Evolutionary conservation across 2,329 filamentous ascomycete genomes (phyloP).

Genomic region (Monilinia vaccinii-corymbosi): DNA sequence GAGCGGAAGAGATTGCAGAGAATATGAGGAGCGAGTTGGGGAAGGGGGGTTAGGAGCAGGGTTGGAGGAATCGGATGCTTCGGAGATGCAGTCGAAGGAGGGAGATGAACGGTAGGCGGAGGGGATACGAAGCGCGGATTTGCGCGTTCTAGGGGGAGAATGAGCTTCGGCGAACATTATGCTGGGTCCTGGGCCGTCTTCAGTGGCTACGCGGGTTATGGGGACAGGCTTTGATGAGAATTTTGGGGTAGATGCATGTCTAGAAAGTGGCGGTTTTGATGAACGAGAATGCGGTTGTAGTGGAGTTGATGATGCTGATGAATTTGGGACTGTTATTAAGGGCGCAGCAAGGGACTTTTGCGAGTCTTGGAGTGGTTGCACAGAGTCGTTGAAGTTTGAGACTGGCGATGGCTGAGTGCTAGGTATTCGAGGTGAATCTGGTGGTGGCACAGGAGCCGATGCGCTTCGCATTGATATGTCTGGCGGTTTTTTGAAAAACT

Average conservation of each 20-base stretch:
- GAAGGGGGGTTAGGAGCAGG: conserved; percentile 33
- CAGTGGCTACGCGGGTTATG: conserved; percentile 40
- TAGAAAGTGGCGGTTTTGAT: conserved; percentile 32
- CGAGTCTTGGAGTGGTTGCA: conserved; percentile 51
- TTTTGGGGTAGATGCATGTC: conserved; percentile 28
- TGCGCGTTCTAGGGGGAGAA: conserved; percentile 18
- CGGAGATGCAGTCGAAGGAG: conserved; percentile 40
- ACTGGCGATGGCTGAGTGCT: conserved; percentile 12
- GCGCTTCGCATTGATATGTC: neutral
- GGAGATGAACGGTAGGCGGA: conserved; percentile 18
- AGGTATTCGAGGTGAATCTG: conserved; percentile 3
- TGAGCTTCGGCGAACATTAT: conserved; percentile 50
- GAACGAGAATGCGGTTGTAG: conserved; percentile 47
- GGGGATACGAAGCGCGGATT: conserved; percentile 22
- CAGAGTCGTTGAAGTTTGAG: conserved; percentile 15
- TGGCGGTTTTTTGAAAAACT: neutral
- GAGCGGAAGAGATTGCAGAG: conserved; percentile 20
- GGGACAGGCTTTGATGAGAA: conserved; percentile 23
- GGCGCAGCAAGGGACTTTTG: conserved; percentile 66
- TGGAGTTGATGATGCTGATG: neutral
- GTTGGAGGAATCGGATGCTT: conserved; percentile 26
- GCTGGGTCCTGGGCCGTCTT: conserved; percentile 56
- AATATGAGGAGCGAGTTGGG: conserved; percentile 21
- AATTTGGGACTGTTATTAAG: conserved; percentile 25
- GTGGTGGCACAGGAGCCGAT: conserved; percentile 4